Evolutionary conservation across 1,284 basidiomycete species (phyloP), one percentile per base, ranked within the genome.

Genomic region (Hymenochaete sp.): DNA sequence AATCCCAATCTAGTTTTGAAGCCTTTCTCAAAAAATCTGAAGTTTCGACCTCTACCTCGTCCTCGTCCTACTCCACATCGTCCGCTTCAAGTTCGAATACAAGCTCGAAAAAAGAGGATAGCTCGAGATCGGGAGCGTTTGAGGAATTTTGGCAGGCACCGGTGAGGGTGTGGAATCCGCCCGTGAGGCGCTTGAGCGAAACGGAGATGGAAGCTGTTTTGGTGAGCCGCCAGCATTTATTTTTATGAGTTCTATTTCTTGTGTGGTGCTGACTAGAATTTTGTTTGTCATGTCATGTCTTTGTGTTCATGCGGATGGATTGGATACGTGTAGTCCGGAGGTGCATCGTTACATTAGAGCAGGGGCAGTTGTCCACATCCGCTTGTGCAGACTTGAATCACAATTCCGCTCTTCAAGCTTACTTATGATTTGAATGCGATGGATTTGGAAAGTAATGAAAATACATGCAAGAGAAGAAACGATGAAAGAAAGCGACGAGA

Each of bases 81-180:
- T 26, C 39, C 9, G 42, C 47, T 21, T 38, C 42, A 38, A 25
- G 47, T 14, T 37, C 52, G 13, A 58, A 58, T 5, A 51, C 59
- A 42, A n/a, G n/a, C n/a, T n/a, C n/a, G n/a, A 53, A 54, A 52
- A 49, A 58, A 49, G 43, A 55, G 44, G 53, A 60, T 48, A 51
- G 52, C 41, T 53, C 33, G 28, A 56, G 67, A 57, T 58, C 62
- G 28, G 55, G 60, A 31, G 65, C 73, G 50, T 79, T 71, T 64
- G 64, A 66, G 29, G 71, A 90, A 55, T 89, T 83, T 63, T 89
- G 85, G 83, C 75, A 92, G 53, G 85, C 83, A 9, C 90, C 90
- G 1, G 58, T 69, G 36, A 71, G 75, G 51, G 68, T 81, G 49
- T 87, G 84, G 84, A 73, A 67, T 48, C 73, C 75, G 16, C 71